These are phyloP conservation scores for Picea abies DNA, from an alignment of 83 land plant species.

Conservation along the genomic window DNA sequence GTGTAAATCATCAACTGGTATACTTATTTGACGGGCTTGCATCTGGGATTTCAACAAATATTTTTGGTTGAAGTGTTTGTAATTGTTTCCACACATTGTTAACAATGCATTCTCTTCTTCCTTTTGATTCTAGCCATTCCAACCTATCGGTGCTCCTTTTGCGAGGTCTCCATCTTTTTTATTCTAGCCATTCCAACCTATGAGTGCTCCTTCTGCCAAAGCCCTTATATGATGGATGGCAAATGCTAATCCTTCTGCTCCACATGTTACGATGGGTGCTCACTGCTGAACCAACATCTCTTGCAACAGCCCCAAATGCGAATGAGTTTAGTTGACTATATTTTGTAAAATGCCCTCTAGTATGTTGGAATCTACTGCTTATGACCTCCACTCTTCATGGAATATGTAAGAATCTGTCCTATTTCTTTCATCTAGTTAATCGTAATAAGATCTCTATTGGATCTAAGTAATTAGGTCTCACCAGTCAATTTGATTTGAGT, in stretches of 20 bases:
- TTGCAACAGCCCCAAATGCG: conserved; percentile 56
- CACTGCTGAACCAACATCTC: conserved; percentile 47
- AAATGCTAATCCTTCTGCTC: conserved; percentile 58
- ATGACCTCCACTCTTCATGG: no score
- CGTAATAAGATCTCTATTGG: no score
- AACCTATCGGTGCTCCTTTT: conserved; percentile 68
- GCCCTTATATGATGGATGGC: conserved; percentile 86
- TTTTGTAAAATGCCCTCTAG: neutral
- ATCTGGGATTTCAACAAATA: neutral
- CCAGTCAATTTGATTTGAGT: no score
- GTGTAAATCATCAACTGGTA: conserved; percentile 43
- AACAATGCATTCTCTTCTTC: neutral
- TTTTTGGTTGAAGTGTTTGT: neutral
- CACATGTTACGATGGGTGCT: conserved; percentile 54
- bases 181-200: conserved; percentile 87
- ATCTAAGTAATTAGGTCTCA: no score
- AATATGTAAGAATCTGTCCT: no score
- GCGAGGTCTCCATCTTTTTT: conserved; percentile 20
- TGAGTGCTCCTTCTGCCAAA: conserved; percentile 65
- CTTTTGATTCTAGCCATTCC: conserved; percentile 64
- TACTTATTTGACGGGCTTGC: neutral
- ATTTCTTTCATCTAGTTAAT: no score
- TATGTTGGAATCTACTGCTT: no score
- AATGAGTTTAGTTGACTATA: conserved; percentile 27
- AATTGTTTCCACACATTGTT: neutral